phyloP scores from a whole-genome alignment of 2,329 filamentous ascomycete species.

The Cladosporium sp. region DNA sequence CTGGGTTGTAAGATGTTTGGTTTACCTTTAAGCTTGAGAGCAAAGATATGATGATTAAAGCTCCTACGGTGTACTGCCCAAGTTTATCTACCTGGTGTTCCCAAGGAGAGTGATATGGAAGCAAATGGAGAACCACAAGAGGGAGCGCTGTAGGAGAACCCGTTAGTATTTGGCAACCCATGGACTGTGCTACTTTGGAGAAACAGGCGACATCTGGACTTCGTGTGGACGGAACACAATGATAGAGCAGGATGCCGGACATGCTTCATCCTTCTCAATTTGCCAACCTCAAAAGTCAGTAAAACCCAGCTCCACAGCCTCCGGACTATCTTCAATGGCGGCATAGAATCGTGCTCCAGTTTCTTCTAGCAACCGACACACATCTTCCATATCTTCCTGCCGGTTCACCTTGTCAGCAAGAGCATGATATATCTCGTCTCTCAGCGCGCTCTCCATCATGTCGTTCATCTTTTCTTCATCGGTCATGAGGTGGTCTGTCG shows the following conservation, averaged over 20 bases:
- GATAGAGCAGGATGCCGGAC: background rate
- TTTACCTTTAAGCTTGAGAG: background rate
- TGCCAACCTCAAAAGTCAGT: background rate
- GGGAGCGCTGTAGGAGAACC: too few relatives aligned
- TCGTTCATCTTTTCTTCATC: background rate
- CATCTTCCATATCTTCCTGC: slow-evolving; percentile 1
- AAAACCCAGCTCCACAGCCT: background rate
- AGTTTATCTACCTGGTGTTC: too few relatives aligned
- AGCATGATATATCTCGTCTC: too few relatives aligned
- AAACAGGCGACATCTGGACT: background rate
- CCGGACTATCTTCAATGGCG: background rate
- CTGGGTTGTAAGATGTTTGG: too few relatives aligned
- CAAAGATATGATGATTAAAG: background rate
- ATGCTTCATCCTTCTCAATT: background rate
- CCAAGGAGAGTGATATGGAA: too few relatives aligned
- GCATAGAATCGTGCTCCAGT: background rate
- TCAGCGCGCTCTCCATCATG: background rate
- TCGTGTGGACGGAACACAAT: background rate
- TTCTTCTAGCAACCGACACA: background rate
- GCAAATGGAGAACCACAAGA: too few relatives aligned
- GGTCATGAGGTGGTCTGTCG: background rate
- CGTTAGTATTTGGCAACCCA: background rate
- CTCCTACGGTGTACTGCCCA: too few relatives aligned
- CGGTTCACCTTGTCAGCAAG: background rate
- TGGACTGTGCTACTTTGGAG: background rate